Base-by-base conservation (phyloP, 2,329 filamentous ascomycete species). In the Fusarium oxysporum region DNA sequence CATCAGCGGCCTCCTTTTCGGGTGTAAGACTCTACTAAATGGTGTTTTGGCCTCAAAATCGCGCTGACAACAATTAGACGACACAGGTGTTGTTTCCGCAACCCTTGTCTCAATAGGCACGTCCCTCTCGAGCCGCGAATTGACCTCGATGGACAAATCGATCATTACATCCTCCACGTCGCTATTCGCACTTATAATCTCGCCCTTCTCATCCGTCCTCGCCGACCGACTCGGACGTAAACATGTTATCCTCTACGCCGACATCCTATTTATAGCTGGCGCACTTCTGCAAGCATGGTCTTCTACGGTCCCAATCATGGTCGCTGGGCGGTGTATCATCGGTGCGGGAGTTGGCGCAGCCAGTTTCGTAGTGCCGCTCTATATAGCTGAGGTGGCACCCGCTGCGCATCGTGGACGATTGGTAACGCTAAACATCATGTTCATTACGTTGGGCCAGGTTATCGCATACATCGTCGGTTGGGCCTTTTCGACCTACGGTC, bases 401-500 rank as follows among this genome's bases (percentile, higher is more conserved):
- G 90, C 93, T 4, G 86, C 90, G 28, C 90, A 93, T 68, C 86
- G 96, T 61, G 96, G 96, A 19, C 85, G 93, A 44, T 84, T 98
- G 44, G 92, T 98, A 8, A 97, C 94, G 2, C 89, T 96, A 62
- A 92, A 94, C 66, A 90, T 92, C 32, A 84, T 98, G 28, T 95
- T 97, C 75, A 92, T 98, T 63, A 97, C 95, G 0, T 85, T 93
- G 16, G 96, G 96, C 0, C 95, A 98, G 82, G 93, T 97, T 4
- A 89, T 97, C 25, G 95, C 96, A 5, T 98, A 98, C 81, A 80
- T 97, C 4, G 83, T 95, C 11, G 96, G 96, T 3, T 97, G 93
- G 92, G 81, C 86, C 0, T 92, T 97, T 51, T 87, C 90, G 10
- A 86, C 88, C 62, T 85, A 85, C 65, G 88, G 85, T 1, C 80